Evolutionary conservation across 768 basidiomycete genomes (phyloP).

Genomic region (Mycena indigotica): DNA sequence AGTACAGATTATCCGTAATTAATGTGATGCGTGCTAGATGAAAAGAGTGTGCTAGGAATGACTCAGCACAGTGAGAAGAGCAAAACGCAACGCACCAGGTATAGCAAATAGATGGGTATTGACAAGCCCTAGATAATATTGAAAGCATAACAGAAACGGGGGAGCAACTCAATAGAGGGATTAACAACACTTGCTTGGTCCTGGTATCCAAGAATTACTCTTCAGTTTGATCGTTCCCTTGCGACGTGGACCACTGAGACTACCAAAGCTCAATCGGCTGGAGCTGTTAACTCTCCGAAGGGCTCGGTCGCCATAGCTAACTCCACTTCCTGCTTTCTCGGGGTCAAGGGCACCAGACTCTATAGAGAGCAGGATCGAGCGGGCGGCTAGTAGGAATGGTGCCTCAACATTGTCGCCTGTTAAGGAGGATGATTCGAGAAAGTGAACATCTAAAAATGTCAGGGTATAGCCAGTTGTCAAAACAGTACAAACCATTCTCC

Average conservation of each 20-base stretch:
- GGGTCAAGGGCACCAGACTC: conserved; percentile 91
- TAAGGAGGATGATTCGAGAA: conserved; percentile 90
- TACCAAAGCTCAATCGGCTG: conserved; percentile 86
- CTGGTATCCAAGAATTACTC: conserved; percentile 63
- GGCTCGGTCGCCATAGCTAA: conserved; percentile 94
- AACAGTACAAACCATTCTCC: conserved; percentile 73
- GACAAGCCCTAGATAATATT: conserved; percentile 19
- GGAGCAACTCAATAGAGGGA: conserved; percentile 1
- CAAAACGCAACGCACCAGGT: conserved; percentile 32
- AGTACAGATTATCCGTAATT: conserved; percentile 27
- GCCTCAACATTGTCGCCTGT: conserved; percentile 93
- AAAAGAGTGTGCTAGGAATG: conserved; percentile 20
- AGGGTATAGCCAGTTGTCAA: conserved; percentile 5
- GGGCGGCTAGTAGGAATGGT: conserved; percentile 85
- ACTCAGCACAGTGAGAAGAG: too few relatives aligned
- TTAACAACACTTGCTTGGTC: conserved; percentile 66
- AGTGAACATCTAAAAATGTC: conserved; percentile 72
- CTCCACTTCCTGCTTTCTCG: conserved; percentile 92
- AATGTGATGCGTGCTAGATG: conserved; percentile 18
- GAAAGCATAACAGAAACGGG: conserved; percentile 11
- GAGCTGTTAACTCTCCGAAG: conserved; percentile 88
- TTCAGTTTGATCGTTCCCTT: conserved; percentile 63
- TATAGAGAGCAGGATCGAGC: conserved; percentile 86
- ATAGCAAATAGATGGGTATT: conserved; percentile 33
- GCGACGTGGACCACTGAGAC: conserved; percentile 68